phyloP scores from a whole-genome alignment of 768 basidiomycete genomes.

The Coprinopsis strossmayeri region DNA sequence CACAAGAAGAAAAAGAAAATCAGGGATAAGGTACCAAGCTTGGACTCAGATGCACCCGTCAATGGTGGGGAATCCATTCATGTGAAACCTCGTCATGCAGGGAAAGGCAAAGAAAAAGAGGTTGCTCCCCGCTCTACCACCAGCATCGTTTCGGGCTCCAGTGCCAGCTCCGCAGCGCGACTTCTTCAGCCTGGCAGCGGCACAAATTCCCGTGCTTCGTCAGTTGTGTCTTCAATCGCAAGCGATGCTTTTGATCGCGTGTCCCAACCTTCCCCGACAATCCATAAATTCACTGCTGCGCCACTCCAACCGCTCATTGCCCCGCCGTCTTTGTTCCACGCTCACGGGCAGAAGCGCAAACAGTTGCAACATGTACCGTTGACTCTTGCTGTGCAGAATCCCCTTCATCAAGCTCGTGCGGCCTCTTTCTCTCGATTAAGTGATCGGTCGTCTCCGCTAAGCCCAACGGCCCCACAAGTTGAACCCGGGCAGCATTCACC shows the following conservation, averaged over 20 bases:
- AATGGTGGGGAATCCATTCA: conserved; percentile 15
- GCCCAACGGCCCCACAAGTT: not conserved
- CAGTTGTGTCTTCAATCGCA: conserved; percentile 34
- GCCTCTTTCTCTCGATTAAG: not conserved
- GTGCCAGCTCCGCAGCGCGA: conserved; percentile 30
- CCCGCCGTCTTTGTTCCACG: conserved; percentile 27
- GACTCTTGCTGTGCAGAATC: not conserved
- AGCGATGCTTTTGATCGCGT: conserved; percentile 20
- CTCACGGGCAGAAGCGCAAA: conserved; percentile 18
- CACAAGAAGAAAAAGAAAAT: conserved; percentile 4
- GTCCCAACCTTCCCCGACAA: conserved; percentile 24
- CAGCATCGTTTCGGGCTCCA: conserved; percentile 25
- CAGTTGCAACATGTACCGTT: conserved; percentile 5
- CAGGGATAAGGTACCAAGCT: conserved; percentile 10
- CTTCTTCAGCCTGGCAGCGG: conserved; percentile 25
- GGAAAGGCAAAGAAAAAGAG: conserved; percentile 29
- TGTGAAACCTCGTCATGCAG: conserved; percentile 20
- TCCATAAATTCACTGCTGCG: conserved; percentile 16
- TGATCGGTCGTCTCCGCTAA: not conserved
- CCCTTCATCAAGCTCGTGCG: not conserved
- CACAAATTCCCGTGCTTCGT: conserved; percentile 42
- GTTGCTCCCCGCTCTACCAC: conserved; percentile 9
- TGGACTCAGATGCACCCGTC: not conserved
- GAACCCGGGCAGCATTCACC: not conserved
- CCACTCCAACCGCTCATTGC: conserved; percentile 19